Conservation (phyloP, 129 eudicot species). For the Chrysanthemum makinoi region DNA sequence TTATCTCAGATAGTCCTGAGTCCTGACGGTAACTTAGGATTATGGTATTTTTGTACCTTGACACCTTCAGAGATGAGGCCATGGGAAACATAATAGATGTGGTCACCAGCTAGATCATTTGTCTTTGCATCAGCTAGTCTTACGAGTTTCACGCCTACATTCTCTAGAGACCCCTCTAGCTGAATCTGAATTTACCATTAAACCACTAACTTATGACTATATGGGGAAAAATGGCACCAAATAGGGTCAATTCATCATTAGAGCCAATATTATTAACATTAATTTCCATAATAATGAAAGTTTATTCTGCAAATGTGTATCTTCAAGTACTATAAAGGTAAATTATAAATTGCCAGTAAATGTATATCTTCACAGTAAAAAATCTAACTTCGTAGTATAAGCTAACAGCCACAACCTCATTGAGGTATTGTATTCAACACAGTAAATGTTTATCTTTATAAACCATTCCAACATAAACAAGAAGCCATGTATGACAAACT, state of each 20-base stretch:
- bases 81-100: slow-evolving; percentile 42
- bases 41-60: slow-evolving; percentile 40
- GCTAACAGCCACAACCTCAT: too few relatives aligned
- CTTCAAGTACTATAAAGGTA: too few relatives aligned
- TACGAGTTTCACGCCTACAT: slow-evolving; percentile 81
- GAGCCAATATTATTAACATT: not conserved
- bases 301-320: too few relatives aligned
- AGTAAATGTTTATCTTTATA: too few relatives aligned
- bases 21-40: not conserved
- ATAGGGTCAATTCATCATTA: not conserved
- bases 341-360: too few relatives aligned
- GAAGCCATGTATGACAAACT: too few relatives aligned
- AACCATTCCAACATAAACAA: too few relatives aligned
- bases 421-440: too few relatives aligned
- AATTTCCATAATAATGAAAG: too few relatives aligned
- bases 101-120: slow-evolving; percentile 37
- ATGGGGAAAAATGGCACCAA: not conserved
- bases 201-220: slow-evolving; percentile 5
- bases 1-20: not conserved
- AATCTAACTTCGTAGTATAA: too few relatives aligned
- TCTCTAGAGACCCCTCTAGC: slow-evolving; percentile 88
- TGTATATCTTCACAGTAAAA: too few relatives aligned
- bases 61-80: slow-evolving; percentile 95
- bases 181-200: slow-evolving; percentile 50
- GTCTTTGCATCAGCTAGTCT: slow-evolving; percentile 95